Base-by-base conservation (phyloP, 805 yeast genomes). In the Cyberlindnera americana region DNA sequence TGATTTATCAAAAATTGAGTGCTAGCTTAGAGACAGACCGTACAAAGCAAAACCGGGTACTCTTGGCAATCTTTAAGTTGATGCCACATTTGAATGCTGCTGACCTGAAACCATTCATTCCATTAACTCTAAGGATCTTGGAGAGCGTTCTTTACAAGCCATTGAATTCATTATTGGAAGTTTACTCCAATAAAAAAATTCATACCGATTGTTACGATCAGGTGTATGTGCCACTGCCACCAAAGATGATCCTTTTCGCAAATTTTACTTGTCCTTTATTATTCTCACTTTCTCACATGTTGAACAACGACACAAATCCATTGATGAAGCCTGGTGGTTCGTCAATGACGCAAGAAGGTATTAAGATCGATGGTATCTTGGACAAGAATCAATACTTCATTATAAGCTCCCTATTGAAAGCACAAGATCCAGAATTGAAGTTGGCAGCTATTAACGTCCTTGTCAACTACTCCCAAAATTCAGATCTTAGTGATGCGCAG, bases 1-100 rank as follows among this genome's bases (percentile, higher is more conserved):
- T 41, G 31, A 29, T 45, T 8, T 27, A 17, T 29, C 33, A 23
- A 26, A 44, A 24, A 25, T 39, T 33, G 7, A 12, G 8, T 9
- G n/a, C 38, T 12, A 6, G 31, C 12, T 5, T 24, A 4, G 25
- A 17, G 11, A 35, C 15, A 29, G 34, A 31, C 14, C 34, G 19
- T 6, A 21, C 14, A 2, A 23, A 15, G 6, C 22, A 37, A 11
- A 44, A 39, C 10, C 41, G 46, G 0, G 25, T 51, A 1, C 34
- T 48, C 14, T 14, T 35, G 9, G 38, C 40, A 5, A 47, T 53
- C 5, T 48, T 52, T 27, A 35, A 35, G 9, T 40, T 54, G 10
- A 27, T 54, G 9, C 57, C 59, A 17, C 54, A 45, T 16, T 37
- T 54, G 33, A 46, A 50, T 26, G 51, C 57, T 18, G 2, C 34